phyloP scores from a whole-genome alignment of 306 rosid species.

The Trifolium subterraneum region DNA sequence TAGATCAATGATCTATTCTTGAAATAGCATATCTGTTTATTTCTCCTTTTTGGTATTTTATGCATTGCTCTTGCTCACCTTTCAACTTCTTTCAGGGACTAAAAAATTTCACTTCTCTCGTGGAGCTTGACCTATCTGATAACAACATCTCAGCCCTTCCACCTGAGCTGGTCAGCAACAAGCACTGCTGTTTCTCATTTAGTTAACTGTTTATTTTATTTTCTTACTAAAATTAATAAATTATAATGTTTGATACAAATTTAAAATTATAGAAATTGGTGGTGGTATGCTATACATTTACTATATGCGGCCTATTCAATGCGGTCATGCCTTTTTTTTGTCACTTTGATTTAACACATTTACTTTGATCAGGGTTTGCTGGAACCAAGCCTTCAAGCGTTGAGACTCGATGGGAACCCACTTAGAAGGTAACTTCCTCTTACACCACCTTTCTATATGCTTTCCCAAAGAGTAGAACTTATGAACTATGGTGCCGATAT shows the following conservation, averaged over 20 bases:
- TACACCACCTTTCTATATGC: neutral
- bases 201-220: slow-evolving; percentile 4
- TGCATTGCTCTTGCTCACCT: slow-evolving; percentile 9
- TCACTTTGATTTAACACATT: slow-evolving; percentile 27
- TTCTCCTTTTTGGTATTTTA: neutral
- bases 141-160: slow-evolving; percentile 83
- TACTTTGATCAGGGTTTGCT: slow-evolving; percentile 77
- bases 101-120: slow-evolving; percentile 66
- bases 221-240: neutral
- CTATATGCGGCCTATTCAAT: slow-evolving; percentile 1
- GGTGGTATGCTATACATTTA: slow-evolving; percentile 1
- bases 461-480: slow-evolving; percentile 33
- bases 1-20: slow-evolving; percentile 9
- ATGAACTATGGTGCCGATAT: neutral
- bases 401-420: slow-evolving; percentile 93
- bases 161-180: slow-evolving; percentile 79
- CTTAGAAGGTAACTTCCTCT: slow-evolving; percentile 72
- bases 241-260: slow-evolving; percentile 6
- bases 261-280: slow-evolving; percentile 27
- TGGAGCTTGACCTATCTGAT: slow-evolving; percentile 83
- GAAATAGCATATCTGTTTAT: slow-evolving; percentile 10
- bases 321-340: slow-evolving; percentile 17
- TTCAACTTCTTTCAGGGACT: slow-evolving; percentile 64
- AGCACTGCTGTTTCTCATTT: slow-evolving; percentile 33
- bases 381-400: slow-evolving; percentile 75